Evolutionary conservation across 2,329 filamentous ascomycete genomes (phyloP), one percentile per base, ranked within the genome.

Genomic region (Pestalotiopsis sp.): DNA sequence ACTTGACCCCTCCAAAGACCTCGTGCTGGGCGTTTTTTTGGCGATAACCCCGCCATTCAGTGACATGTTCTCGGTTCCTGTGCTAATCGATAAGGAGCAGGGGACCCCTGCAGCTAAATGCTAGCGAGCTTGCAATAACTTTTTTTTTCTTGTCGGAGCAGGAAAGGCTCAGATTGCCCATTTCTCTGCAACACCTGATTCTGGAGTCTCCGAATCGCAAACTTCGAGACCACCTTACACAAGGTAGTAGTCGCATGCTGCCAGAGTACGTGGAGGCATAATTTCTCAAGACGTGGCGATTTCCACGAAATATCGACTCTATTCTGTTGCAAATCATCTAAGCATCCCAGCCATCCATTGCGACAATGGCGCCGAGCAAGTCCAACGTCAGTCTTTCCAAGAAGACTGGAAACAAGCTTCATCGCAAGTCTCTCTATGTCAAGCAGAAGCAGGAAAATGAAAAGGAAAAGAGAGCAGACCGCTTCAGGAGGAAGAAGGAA

Each of bases 401-500:
- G 58, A 75, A 71, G 74, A 80, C 90, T 1, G 87, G 85, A 70
- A 97, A 97, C 82, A 98, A 97, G 80, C 82, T 93, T 25, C 91
- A 91, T 77, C 88, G 96, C 71, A 89, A 96, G 78, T 86, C 91
- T 74, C 87, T 95, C 70, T 92, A 94, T 77, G 85, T 97, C 70
- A 90, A 93, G 74, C 88, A 92, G 77, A 98, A 98, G 83, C 92
- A 92, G 78, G 85, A 87, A 59, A 89, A 89, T 72, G 92, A 94
- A 78, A 91, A 90, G 77, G 84, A 90, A 61, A 93, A 92, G 75
- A 90, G 93, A 75, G 92, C 94, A 75, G 87, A 91, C 75, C 90
- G 95, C 71, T 92, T 94, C 78, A 88, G 89, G 63, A 87, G 93
- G 70, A 94, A 93, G 82, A 93, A 92, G 81, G 93, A 95, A 77